Base-by-base conservation (phyloP, 805 yeast species). In the Starmerella apicola region DNA sequence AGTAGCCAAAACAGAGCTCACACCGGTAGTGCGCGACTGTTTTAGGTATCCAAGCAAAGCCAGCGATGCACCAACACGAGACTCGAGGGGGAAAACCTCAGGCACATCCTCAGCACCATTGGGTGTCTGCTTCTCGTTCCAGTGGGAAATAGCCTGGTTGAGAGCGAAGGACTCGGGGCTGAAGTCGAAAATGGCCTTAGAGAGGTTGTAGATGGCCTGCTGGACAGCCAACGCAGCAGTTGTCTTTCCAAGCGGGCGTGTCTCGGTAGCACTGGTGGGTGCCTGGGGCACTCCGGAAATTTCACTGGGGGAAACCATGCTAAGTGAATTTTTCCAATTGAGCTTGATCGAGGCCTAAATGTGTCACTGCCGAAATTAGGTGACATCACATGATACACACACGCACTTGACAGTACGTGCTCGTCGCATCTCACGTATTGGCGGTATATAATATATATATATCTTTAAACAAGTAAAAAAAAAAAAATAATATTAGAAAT, bases 61-160 rank as follows among this genome's bases (percentile, higher is more conserved):
- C 46, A 75, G 70, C 34, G 88, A 82, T 24, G 95, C 91, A 52
- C 95, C 96, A 2, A 79, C 65, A 57, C 94, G 75, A 41, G 82
- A 72, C 54, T 85, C 84, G 38, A 60, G 51, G 37, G 53, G 63
- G 54, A 74, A 66, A 50, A 78, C 60, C 39, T 66, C 65, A 21
- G 93, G 91, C 39, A 76, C 72, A n/a, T 58, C 60, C 19, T 76
- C 76, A 34, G 59, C 54, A 12, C 72, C 64, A 55, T 79, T 78
- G 29, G 57, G 54, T 52, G 72, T 68, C 53, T 65, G 65, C 36
- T 66, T 59, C 34, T 63, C 58, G 32, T 67, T 56, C 94, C 94
- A 84, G 37, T 68, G 58, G 45, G 65, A 66, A 46, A 79, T 55
- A 35, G 73, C 67, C n/a, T 66, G 57, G 57, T 79, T 83, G 37